Base-by-base conservation (phyloP, 1,139 yeast species). In the Casaregolazyma lundiana region DNA sequence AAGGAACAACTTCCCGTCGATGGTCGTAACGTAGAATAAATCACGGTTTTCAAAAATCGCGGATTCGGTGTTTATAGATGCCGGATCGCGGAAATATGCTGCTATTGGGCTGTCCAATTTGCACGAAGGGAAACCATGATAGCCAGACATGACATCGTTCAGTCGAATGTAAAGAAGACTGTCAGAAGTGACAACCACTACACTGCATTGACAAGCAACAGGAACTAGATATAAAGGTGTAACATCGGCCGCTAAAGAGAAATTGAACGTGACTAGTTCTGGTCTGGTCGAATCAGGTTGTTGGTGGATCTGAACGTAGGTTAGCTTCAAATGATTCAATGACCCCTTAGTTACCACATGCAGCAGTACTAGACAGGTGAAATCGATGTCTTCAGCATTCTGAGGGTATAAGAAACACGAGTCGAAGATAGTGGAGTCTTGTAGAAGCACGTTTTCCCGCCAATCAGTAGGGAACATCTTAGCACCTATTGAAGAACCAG, bases 61-160 rank as follows among this genome's bases (percentile, higher is more conserved):
- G 15, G 32, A 26, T n/a, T 26, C 32, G 13, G 30, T 45, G 11
- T 38, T 30, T 13, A 35, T 30, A 21, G 44, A 19, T n/a, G 21
- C 17, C 7, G 49, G 49, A 16, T 50, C 53, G 29, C 43, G 38
- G 35, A 47, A 51, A 15, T 39, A 44, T 3, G 50, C 41, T n/a
- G 38, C 37, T 3, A 48, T 48, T 15, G 32, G 38, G 15, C 32
- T 44, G 13, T 46, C 44, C 6, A 50, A 19, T 4, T 5, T 13
- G 29, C 44, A 42, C 6, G 44, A 17, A 2, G 36, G 44, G n/a
- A 45, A 29, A 4, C 39, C 41, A 17, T 43, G 43, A 37, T 52
- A 44, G 5, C 60, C 59, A 21, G 58, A 54, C 42, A 57, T 35
- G 7, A 54, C 46, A 38, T 57, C 59, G 6, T 49, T 46, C 18